phyloP scores from a whole-genome alignment of 2,329 filamentous ascomycete genomes.

The Pleoardoris graminearum region DNA sequence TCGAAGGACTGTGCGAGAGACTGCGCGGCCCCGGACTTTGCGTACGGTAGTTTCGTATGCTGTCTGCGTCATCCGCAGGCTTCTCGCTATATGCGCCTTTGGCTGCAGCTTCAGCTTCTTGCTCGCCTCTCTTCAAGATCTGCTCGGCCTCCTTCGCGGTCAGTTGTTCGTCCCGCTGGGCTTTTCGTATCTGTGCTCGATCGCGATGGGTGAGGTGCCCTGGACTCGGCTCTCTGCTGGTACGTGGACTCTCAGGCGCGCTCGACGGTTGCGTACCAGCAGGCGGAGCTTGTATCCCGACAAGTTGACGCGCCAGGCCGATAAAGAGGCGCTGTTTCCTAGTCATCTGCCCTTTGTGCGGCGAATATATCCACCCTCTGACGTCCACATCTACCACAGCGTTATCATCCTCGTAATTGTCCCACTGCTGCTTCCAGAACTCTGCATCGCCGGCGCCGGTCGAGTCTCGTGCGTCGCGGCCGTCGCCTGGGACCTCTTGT shows the following conservation, averaged over 20 bases:
- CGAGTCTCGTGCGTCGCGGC: slow-evolving; percentile 49
- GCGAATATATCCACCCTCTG: slow-evolving; percentile 90
- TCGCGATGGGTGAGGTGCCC: slow-evolving; percentile 40
- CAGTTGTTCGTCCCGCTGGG: slow-evolving; percentile 62
- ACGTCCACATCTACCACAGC: slow-evolving; percentile 93
- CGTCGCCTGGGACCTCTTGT: slow-evolving; percentile 45
- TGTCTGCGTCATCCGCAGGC: slow-evolving; percentile 54
- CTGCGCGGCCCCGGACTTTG: slow-evolving; percentile 29
- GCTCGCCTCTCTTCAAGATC: slow-evolving; percentile 72
- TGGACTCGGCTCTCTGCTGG: slow-evolving; percentile 53
- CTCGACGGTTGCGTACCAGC: slow-evolving; percentile 45
- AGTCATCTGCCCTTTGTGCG: slow-evolving; percentile 80
- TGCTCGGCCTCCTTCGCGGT: slow-evolving; percentile 75
- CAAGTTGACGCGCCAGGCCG: slow-evolving; percentile 82
- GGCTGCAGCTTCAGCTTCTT: slow-evolving; percentile 70
- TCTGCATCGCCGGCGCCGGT: slow-evolving; percentile 63
- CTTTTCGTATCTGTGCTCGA: slow-evolving; percentile 54
- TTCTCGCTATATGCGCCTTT: slow-evolving; percentile 74
- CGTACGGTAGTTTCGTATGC: slow-evolving; percentile 43
- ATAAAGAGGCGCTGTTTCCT: slow-evolving; percentile 85
- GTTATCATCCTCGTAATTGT: slow-evolving; percentile 76
- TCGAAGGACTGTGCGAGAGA: slow-evolving; percentile 31
- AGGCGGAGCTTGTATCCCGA: slow-evolving; percentile 76
- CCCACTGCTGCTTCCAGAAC: slow-evolving; percentile 79
- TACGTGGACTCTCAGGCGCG: slow-evolving; percentile 40